Base-by-base conservation (phyloP, 164 flowering plant genomes). In the Liquidambar formosana region DNA sequence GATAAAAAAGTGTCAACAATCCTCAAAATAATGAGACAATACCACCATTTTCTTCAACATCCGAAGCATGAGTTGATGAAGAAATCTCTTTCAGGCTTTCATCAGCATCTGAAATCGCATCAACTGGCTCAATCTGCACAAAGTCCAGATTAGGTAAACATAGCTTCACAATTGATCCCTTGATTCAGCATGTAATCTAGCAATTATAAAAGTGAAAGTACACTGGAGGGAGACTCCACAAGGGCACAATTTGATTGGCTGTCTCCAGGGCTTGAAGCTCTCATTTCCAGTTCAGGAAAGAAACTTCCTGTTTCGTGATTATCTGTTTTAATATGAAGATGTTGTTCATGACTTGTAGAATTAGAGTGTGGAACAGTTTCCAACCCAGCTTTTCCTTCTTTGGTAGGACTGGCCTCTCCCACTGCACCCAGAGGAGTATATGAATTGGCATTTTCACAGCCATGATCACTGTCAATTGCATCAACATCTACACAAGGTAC, bases 31-130 rank as follows among this genome's bases (percentile, higher is more conserved):
- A 33, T n/a, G 25, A 66, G 26, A 61, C 28, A 19, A 52, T 74
- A 82, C 86, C 88, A 69, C 61, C 74, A 73, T 81, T 68, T 59
- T 77, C 87, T 43, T 56, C 74, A 54, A 66, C 27, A 65, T 76
- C 83, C 53, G 78, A 77, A 71, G 73, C 61, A 62, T 75, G 72
- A 56, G 68, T 74, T 21, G 78, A 71, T 23, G 72, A 47, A 63
- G 78, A 51, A 63, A 70, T 66, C 44, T 66, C 70, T 51, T 61
- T 61, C 65, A 66, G 41, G 60, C 79, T 63, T 45, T 67, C 79
- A 72, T 71, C 77, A 27, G 71, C 83, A 73, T 78, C 81, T 52
- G 80, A 77, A 44, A 65, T 52, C 61, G 63, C 64, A 71, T 80
- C 79, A 63, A 65, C 82, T 47, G 75, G 70, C 44, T 69, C 77